Evolutionary conservation across 768 basidiomycete species (phyloP).

Genomic region (Crepidotus variabilis): DNA sequence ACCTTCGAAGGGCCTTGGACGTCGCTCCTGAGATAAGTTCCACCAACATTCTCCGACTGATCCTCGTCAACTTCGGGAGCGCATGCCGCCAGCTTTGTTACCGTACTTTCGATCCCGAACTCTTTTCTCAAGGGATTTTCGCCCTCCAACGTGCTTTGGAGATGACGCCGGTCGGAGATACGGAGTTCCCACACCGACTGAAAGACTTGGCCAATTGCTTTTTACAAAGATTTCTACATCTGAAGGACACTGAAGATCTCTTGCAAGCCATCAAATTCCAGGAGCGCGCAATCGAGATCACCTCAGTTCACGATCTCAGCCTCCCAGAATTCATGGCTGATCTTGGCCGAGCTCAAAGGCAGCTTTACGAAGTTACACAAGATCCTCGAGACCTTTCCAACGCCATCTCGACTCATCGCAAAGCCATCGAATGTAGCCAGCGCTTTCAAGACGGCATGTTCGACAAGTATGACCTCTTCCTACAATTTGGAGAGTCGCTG

Average conservation of each 20-base stretch:
- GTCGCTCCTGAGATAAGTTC: background rate
- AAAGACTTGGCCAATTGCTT: background rate
- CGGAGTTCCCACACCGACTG: background rate
- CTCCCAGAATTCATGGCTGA: background rate
- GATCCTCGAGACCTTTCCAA: background rate
- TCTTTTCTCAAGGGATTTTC: background rate
- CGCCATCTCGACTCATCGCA: background rate
- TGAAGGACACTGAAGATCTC: background rate
- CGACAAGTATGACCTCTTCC: background rate
- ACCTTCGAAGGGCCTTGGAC: background rate
- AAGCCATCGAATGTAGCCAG: background rate
- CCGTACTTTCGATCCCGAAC: background rate
- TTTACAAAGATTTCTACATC: background rate
- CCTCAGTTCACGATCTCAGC: background rate
- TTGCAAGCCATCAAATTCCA: background rate
- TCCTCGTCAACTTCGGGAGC: background rate
- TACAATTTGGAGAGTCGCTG: background rate
- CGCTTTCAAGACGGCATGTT: background rate
- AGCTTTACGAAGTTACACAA: background rate
- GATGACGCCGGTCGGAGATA: background rate
- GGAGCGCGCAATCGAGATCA: background rate
- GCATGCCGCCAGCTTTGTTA: background rate
- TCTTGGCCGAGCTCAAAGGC: background rate
- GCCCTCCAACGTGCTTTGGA: background rate
- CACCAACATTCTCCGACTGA: background rate